Evolutionary conservation across 768 basidiomycete species (phyloP), one percentile per base, ranked within the genome.

Genomic region (Terana coerulea): DNA sequence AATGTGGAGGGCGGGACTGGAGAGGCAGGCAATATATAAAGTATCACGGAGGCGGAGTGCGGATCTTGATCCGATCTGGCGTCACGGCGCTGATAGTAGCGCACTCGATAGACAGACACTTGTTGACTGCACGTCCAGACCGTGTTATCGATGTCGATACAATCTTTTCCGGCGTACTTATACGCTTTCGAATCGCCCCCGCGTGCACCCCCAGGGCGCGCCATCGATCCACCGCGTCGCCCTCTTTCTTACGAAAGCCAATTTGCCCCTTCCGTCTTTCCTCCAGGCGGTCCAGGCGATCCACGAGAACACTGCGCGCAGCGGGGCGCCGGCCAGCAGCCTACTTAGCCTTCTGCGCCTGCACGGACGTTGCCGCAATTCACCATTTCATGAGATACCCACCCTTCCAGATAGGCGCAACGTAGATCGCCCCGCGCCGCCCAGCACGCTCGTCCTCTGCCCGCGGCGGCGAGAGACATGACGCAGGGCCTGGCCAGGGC

Each of bases 41-140:
- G 67, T 63, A 61, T 64, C n/a, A 52, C 61, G 59, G 59, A 62
- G 71, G 77, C 80, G 77, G 79, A 77, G 75, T 77, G 72, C 82
- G 81, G 84, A 86, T 84, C 84, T 82, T 79, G 84, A 86, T 86
- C 81, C 78, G 80, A 81, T 67, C 65, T 64, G 49, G 59, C 58
- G 59, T 61, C 58, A 60, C 51, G 35, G 61, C 61, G 61, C 57
- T 35, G 42, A 45, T 52, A 52, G 47, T 30, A 31, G 29, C n/a
- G 39, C 15, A 31, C 34, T 52, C 49, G 59, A 57, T 60, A 58
- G 37, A 24, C 22, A 24, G 37, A 47, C 41, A 51, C 37, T 40
- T n/a, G 41, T 47, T 54, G 47, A 43, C 33, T 28, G 48, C 22
- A 22, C 34, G 26, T 36, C 58, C 55, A 61, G 60, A 61, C 53